Base-by-base conservation (phyloP, 2,329 filamentous ascomycete species). In the Apiospora arundinis region DNA sequence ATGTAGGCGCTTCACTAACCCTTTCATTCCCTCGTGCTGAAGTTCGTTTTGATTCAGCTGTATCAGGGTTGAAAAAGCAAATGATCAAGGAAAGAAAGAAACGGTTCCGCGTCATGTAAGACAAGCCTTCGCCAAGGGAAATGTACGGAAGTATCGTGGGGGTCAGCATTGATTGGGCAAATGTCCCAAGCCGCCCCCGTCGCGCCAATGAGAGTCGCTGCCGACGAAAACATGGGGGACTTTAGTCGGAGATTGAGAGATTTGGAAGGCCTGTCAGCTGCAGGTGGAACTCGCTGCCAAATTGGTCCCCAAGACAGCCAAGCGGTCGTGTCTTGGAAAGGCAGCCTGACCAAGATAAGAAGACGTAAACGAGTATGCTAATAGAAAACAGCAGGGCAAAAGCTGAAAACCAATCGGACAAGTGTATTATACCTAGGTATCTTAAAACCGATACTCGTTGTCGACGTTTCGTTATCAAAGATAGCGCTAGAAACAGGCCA, bases 81-180 rank as follows among this genome's bases (percentile, higher is more conserved):
- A 37, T n/a, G 8, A 40, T 23, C 4, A 21, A 0, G 23, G 32
- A n/a, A 63, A 40, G 8, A 40, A 40, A 32, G 21, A 63, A 63
- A 40, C 56, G 32, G 21, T 63, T 2, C 52, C 52, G 18, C 28
- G 9, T 63, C 52, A 16, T n/a, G n/a, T 6, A 21, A 40, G 56
- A 63, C 56, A 63, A 63, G 56, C 56, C 37, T 63, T 63, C 32
- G 56, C 56, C 56, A 63, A 63, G 56, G 18, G n/a, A n/a, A 60
- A 37, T 9, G 42, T 18, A 60, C 21, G 28, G 52, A 12, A 21
- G 18, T 9, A 16, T 32, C 28, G 52, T 32, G 52, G 52, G 52
- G 52, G 52, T 56, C 14, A 32, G 8, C 52, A 37, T 18, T 32
- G 21, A 37, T 37, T 60, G 25, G 28, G 52, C 52, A 9, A 60